Percentiles rank a stretch among this genome's conserved stretches.
Conservation (phyloP, 2,329 filamentous ascomycete genomes). For the Pyrenochaeta sp. region DNA sequence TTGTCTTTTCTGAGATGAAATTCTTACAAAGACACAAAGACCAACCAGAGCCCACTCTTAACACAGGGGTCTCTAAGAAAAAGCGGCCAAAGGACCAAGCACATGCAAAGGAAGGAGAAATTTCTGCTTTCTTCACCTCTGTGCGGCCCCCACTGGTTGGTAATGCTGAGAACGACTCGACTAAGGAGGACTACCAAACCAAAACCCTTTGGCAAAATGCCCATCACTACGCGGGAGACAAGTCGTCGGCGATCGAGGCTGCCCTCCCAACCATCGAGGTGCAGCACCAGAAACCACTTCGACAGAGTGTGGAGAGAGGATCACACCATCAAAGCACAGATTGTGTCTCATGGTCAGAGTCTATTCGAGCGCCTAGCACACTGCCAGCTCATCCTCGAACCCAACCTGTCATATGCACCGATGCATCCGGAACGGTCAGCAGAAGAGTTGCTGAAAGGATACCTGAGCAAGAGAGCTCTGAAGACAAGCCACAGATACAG, state of each 20-base stretch:
- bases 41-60: slow-evolving; percentile 30
- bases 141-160: slow-evolving; percentile 35
- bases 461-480: slow-evolving; percentile 6
- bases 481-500: slow-evolving; percentile 13
- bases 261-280: slow-evolving; percentile 41
- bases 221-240: no score
- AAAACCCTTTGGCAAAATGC: no score
- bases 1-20: slow-evolving; percentile 60
- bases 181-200: slow-evolving; percentile 10
- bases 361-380: slow-evolving; percentile 31
- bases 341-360: slow-evolving; percentile 54
- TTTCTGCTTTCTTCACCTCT: slow-evolving; percentile 55
- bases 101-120: slow-evolving; percentile 48
- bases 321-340: slow-evolving; percentile 39
- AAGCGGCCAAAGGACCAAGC: slow-evolving; percentile 42
- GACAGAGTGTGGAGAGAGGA: slow-evolving; percentile 49
- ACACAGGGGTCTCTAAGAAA: slow-evolving; percentile 32
- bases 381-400: slow-evolving; percentile 11
- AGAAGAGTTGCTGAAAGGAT: background rate
- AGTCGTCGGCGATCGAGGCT: slow-evolving; percentile 19
- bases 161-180: slow-evolving; percentile 26
- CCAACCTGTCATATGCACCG: background rate
- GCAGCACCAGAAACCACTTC: slow-evolving; percentile 42
- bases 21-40: slow-evolving; percentile 53
- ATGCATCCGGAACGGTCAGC: slow-evolving; percentile 15